phyloP scores from a whole-genome alignment of 2,329 filamentous ascomycete genomes.

The Fusarium xyrophilum region DNA sequence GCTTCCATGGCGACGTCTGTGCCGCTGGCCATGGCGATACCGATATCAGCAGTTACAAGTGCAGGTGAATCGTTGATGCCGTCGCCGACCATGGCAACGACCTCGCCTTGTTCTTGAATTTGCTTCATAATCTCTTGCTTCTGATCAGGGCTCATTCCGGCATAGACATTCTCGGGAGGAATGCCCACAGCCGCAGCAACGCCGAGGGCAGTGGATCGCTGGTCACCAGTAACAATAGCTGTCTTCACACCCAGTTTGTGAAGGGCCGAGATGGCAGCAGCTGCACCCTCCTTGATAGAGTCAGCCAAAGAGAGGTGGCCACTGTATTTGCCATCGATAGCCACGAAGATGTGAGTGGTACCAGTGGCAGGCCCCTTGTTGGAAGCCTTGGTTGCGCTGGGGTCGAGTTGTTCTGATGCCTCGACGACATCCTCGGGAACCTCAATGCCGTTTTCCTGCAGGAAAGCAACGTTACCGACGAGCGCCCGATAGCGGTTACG shows the following conservation, averaged over 20 bases:
- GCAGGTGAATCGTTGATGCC: conserved; percentile 98
- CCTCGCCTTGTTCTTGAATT: conserved; percentile 75
- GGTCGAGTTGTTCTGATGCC: conserved; percentile 66
- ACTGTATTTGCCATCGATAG: conserved; percentile 81
- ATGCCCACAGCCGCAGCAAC: conserved; percentile 88
- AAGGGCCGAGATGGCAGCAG: conserved; percentile 80
- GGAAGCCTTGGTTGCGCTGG: conserved; percentile 48
- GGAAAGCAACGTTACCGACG: conserved; percentile 81
- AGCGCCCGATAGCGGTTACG: conserved; percentile 78
- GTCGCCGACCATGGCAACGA: conserved; percentile 96
- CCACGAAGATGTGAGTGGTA: conserved; percentile 89
- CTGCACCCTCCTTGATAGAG: conserved; percentile 87
- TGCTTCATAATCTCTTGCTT: conserved; percentile 85
- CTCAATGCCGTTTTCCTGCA: conserved; percentile 72
- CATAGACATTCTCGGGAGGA: conserved; percentile 74
- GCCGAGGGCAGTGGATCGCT: conserved; percentile 80
- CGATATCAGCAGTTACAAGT: conserved; percentile 88
- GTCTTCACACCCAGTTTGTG: conserved; percentile 84
- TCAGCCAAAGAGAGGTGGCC: conserved; percentile 87
- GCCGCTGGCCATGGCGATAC: conserved; percentile 89
- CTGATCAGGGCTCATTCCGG: conserved; percentile 87
- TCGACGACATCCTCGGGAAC: conserved; percentile 70
- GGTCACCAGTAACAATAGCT: conserved; percentile 93
- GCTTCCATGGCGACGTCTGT: conserved; percentile 99
- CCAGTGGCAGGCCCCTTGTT: conserved; percentile 62